phyloP scores from a whole-genome alignment of 2,329 filamentous ascomycete species.

The Aspergillus japonicus region DNA sequence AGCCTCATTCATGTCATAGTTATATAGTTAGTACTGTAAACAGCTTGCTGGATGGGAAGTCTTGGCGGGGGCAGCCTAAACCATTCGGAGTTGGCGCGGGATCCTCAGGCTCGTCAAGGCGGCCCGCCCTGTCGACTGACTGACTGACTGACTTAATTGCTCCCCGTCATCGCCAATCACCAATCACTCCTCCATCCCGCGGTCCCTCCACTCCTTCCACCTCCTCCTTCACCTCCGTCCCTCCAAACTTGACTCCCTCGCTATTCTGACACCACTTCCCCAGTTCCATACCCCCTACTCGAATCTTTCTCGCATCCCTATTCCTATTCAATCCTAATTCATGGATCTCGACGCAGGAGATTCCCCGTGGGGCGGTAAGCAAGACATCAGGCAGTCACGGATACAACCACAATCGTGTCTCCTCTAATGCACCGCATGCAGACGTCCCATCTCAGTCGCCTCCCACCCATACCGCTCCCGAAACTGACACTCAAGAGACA shows the following conservation, averaged over 20 bases:
- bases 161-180: background rate
- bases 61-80: conserved; percentile 18
- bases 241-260: background rate
- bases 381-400: conserved; percentile 23
- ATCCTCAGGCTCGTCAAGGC: conserved; percentile 15
- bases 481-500: conserved; percentile 29
- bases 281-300: background rate
- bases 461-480: conserved; percentile 25
- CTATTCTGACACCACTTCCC: background rate
- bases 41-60: background rate
- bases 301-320: background rate
- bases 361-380: conserved; percentile 52
- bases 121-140: conserved; percentile 6
- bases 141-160: background rate
- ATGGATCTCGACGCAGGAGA: conserved; percentile 47
- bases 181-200: conserved; percentile 9
- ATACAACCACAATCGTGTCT: conserved; percentile 21
- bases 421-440: conserved; percentile 30
- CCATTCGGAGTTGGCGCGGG: conserved; percentile 9
- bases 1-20: background rate
- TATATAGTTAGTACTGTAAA: no score
- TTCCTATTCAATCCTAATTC: conserved; percentile 7
- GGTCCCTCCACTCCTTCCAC: conserved; percentile 1
- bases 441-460: conserved; percentile 49
- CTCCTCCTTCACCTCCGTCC: background rate